Evolutionary conservation across 1,284 basidiomycete genomes (phyloP), one percentile per base, ranked within the genome.

Genomic region (Ceratobasidium sp.): DNA sequence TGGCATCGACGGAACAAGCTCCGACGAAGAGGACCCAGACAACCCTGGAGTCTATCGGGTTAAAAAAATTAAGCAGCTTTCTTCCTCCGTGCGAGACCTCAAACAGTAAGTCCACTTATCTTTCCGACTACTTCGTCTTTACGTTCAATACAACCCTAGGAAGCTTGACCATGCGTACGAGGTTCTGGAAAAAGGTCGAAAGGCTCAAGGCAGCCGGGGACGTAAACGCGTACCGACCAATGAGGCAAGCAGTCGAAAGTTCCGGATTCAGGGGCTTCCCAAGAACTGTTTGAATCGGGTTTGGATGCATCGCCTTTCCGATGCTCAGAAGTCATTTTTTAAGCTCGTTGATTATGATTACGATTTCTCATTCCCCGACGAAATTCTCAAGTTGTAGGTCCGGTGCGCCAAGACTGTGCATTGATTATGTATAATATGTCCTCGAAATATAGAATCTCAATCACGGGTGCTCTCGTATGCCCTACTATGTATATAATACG

Each of bases 1-100:
- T 57, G 55, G 55, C n/a, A 33, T 57, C n/a, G 55, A 57, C 55
- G 55, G 55, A 10, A 57, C 55, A 3, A 57, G 55, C 55, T 57
- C 55, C n/a, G 55, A 57, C 30, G 55, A 57, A n/a, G 55, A 57
- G 30, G 55, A 57, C n/a, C 30, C 55, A 33, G 30, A 23, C n/a
- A 12, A 57, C 2, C 55, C 55, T 12, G 55, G 55, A 23, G 55
- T 57, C 2, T 57, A 23, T 57, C 55, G n/a, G 14, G 30, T 57
- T 2, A 57, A 57, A 33, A 23, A 57, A 33, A 23, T 23, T 10
- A 57, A 57, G 55, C n/a, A 57, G 12, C 8, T 57, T 2, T 57
- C 55, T 33, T 33, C 55, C 10, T 57, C 30, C 4, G 55, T 57
- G 16, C n/a, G 4, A 33, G n/a, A 57, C 23, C n/a, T 57, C 10